A percentile compares a stretch with the other conserved stretches of the same genome.
Evolutionary conservation across 139 green algal genomes (phyloP).

Genomic region (Micromonas pusilla): DNA sequence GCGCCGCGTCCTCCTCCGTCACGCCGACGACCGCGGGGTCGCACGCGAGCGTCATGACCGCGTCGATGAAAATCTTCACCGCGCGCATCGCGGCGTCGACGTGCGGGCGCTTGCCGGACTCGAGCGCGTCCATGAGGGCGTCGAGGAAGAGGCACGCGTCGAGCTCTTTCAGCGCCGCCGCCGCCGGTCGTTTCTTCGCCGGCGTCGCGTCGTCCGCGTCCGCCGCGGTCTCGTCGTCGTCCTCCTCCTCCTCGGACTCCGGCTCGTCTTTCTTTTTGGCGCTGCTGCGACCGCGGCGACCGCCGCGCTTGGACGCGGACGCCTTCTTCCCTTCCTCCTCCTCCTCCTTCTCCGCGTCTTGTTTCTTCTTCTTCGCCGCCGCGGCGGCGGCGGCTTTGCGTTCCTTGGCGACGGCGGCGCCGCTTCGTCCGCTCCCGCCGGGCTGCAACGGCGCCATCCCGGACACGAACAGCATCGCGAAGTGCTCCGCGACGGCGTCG

Average conservation of each 20-base stretch:
- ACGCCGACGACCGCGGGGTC: neutral
- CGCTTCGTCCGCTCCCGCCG: neutral
- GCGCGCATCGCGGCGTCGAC: slow-evolving; percentile 49
- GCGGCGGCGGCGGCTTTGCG: neutral
- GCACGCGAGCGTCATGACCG: slow-evolving; percentile 50
- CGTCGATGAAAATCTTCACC: slow-evolving; percentile 68
- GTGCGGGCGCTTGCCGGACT: slow-evolving; percentile 32
- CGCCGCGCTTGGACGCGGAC: neutral
- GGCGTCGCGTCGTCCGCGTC: slow-evolving; percentile 11
- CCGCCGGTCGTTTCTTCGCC: neutral
- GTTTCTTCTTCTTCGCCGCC: neutral
- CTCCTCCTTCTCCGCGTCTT: slow-evolving; percentile 7
- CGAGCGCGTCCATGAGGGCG: slow-evolving; percentile 67
- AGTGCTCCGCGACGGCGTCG: slow-evolving; percentile 67
- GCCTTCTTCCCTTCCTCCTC: neutral
- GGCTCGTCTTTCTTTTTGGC: neutral
- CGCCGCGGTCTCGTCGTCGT: neutral
- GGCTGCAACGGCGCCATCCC: neutral
- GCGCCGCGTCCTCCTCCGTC: neutral
- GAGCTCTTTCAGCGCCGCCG: slow-evolving; percentile 55
- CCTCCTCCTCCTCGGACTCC: neutral
- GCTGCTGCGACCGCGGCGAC: neutral
- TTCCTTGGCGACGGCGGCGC: neutral
- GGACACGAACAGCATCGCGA: slow-evolving; percentile 77
- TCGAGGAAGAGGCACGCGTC: slow-evolving; percentile 80